These are phyloP conservation scores for Teratosphaeria nubilosa DNA, from an alignment of 2,329 filamentous ascomycete species.

Conservation along the genomic window DNA sequence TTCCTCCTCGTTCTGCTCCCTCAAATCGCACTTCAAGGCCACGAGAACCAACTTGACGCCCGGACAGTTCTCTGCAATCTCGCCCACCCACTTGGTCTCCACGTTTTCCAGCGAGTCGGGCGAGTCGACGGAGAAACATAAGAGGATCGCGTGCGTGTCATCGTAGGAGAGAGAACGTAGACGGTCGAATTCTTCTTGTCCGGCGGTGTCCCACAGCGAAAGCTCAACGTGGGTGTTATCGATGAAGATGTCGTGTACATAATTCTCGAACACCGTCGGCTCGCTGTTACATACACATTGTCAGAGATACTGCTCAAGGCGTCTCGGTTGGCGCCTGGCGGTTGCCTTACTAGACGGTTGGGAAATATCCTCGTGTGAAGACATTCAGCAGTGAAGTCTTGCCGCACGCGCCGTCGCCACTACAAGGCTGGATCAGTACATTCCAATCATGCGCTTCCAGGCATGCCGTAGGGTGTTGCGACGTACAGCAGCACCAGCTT, in stretches of 20 bases:
- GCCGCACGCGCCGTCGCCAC: slow-evolving; percentile 89
- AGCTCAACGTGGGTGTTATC: slow-evolving; percentile 95
- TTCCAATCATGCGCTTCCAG: background rate
- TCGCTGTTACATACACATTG: slow-evolving; percentile 44
- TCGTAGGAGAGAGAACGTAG: slow-evolving; percentile 92
- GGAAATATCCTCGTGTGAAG: slow-evolving; percentile 97
- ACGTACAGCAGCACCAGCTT: slow-evolving; percentile 89
- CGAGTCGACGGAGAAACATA: slow-evolving; percentile 95
- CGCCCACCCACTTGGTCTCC: slow-evolving; percentile 94
- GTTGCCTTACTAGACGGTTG: slow-evolving; percentile 71
- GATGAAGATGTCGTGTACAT: slow-evolving; percentile 98
- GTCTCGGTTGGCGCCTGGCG: background rate
- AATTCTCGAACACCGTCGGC: slow-evolving; percentile 97
- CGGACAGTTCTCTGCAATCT: slow-evolving; percentile 96
- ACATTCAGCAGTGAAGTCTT: slow-evolving; percentile 97
- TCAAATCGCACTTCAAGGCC: slow-evolving; percentile 90
- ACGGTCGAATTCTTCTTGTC: slow-evolving; percentile 97
- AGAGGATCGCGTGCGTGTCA: slow-evolving; percentile 97
- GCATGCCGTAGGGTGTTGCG: background rate
- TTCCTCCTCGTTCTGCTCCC: slow-evolving; percentile 65
- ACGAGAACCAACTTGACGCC: slow-evolving; percentile 91
- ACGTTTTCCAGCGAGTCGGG: slow-evolving; percentile 96
- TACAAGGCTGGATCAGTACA: slow-evolving; percentile 32
- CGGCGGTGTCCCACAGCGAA: slow-evolving; percentile 95
- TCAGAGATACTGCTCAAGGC: background rate